Evolutionary conservation across 1,139 yeast genomes (phyloP).

Genomic region (Meyerozyma carpophila): DNA sequence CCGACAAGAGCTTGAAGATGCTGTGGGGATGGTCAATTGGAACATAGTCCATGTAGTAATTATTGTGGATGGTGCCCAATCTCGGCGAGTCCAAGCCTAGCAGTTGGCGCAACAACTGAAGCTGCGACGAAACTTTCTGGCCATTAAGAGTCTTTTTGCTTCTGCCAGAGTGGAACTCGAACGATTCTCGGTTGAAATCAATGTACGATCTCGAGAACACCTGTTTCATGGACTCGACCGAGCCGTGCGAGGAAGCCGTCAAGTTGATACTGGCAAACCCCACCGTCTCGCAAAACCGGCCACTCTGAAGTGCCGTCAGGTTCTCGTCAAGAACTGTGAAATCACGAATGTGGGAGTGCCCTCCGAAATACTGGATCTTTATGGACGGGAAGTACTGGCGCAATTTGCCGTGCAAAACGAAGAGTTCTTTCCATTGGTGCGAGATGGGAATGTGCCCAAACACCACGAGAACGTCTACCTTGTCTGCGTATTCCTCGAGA

Average conservation of each 20-base stretch:
- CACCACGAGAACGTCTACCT: constrained; percentile 62
- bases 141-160: constrained; percentile 45
- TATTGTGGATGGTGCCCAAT: constrained; percentile 62
- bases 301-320: constrained; percentile 81
- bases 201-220: constrained; percentile 60
- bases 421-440: constrained; percentile 52
- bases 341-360: constrained; percentile 91
- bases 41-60: constrained; percentile 65
- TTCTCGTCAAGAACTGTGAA: constrained; percentile 61
- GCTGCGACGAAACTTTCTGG: not conserved
- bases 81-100: constrained; percentile 45
- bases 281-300: constrained; percentile 86
- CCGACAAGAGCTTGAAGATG: constrained; percentile 56
- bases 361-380: constrained; percentile 84
- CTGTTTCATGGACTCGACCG: constrained; percentile 8
- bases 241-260: constrained; percentile 3
- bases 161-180: constrained; percentile 52
- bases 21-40: constrained; percentile 58
- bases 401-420: constrained; percentile 45
- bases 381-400: constrained; percentile 55
- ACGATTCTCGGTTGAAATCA: constrained; percentile 73
- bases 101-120: not conserved
- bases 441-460: constrained; percentile 80
- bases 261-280: constrained; percentile 72
- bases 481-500: constrained; percentile 32